These are phyloP conservation scores for Globisporangium recalcitrans DNA, from an alignment of 352 stramenopile genomes.

Conservation along the genomic window DNA sequence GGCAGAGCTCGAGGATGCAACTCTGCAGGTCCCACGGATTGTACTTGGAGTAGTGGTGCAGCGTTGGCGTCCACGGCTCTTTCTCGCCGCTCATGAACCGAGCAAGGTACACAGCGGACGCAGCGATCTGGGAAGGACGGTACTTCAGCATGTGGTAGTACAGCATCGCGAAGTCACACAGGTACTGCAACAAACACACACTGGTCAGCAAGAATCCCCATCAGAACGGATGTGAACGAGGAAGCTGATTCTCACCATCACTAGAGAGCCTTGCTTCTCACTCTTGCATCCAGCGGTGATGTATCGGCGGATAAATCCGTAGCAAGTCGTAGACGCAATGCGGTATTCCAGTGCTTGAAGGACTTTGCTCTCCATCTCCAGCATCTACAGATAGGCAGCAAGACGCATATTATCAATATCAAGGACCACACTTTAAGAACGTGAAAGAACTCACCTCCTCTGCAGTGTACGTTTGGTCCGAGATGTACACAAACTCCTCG, in stretches of 20 bases:
- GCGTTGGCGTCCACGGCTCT: constrained; percentile 68
- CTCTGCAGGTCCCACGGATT: constrained; percentile 61
- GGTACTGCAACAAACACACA: constrained; percentile 36
- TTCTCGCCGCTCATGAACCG: constrained; percentile 59
- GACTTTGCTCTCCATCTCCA: constrained; percentile 78
- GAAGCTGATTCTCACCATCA: constrained; percentile 32
- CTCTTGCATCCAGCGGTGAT: constrained; percentile 45
- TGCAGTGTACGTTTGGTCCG: constrained; percentile 92
- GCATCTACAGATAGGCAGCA: constrained; percentile 38
- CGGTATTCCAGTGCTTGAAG: constrained; percentile 73
- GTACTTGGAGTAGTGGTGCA: constrained; percentile 76
- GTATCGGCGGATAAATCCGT: constrained; percentile 67
- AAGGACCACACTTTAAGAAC: background rate
- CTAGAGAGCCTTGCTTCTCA: constrained; percentile 52
- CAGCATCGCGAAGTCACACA: constrained; percentile 65
- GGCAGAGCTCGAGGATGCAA: constrained; percentile 62
- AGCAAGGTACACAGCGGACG: constrained; percentile 69
- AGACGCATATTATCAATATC: background rate
- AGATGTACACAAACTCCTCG: constrained; percentile 97
- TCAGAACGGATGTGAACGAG: background rate
- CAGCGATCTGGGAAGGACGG: constrained; percentile 61
- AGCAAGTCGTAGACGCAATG: constrained; percentile 68
- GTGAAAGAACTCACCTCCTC: constrained; percentile 46
- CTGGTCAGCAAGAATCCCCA: background rate
- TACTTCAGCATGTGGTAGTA: constrained; percentile 76